A percentile compares a stretch with the other conserved stretches of the same genome.
Conservation (phyloP, 192 early-diverging fungal genomes). For the Dimargaris cristalligena region DNA sequence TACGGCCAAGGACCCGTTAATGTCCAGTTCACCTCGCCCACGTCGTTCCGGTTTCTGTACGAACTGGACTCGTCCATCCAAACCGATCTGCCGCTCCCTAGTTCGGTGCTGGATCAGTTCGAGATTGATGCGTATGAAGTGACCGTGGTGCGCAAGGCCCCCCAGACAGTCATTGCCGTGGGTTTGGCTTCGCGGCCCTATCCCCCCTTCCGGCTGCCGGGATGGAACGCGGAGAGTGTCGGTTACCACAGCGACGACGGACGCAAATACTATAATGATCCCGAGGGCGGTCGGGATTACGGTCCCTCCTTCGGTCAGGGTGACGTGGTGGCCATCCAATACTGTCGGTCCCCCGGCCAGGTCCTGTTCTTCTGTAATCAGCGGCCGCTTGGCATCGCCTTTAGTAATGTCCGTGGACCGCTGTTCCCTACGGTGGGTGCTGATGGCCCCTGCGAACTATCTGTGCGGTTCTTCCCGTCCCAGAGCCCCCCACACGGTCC, state of each 20-base stretch:
- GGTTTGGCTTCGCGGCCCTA: constrained; percentile 24
- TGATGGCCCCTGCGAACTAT: constrained; percentile 14
- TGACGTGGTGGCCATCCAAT: constrained; percentile 20
- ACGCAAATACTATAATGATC: constrained; percentile 18
- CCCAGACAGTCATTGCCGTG: constrained; percentile 14
- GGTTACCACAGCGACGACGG: constrained; percentile 33
- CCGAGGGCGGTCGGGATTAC: constrained; percentile 14
- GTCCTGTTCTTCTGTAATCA: constrained; percentile 17
- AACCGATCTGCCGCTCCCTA: constrained; percentile 1
- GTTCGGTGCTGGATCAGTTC: background rate
- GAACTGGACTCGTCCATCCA: background rate
- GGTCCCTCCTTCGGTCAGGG: constrained; percentile 11
- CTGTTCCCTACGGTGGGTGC: constrained; percentile 15
- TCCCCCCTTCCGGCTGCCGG: constrained; percentile 24
- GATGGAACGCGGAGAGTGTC: constrained; percentile 24
- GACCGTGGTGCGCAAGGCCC: background rate
- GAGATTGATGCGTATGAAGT: background rate
- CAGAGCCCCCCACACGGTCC: background rate
- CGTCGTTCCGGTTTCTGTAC: background rate
- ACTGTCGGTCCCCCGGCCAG: constrained; percentile 10
- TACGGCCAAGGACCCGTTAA: background rate
- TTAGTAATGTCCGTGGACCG: background rate
- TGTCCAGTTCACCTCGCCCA: background rate
- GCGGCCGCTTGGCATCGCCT: constrained; percentile 5
- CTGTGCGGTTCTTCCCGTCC: constrained; percentile 6